Base-by-base conservation (phyloP, 2,329 filamentous ascomycete species). In the Colletotrichum sidae region DNA sequence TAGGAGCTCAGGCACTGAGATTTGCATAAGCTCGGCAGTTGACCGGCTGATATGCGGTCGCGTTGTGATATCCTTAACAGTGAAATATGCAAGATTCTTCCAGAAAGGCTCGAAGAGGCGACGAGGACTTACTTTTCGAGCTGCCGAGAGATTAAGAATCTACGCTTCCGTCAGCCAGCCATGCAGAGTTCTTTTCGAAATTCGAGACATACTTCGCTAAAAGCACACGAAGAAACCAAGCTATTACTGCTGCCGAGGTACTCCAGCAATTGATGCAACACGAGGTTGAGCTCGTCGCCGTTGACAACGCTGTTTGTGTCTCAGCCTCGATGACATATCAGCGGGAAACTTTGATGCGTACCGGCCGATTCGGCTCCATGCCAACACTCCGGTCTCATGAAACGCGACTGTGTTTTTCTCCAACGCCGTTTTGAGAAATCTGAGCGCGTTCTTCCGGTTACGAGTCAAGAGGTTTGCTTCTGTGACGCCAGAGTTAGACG, bases 41-140 rank as follows among this genome's bases (percentile, higher is more conserved):
- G 91, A 85, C 60, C 92, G 89, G 51, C 90, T 90, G 73, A 94
- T 91, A 71, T 96, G 92, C n/a, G 96, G 95, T 51, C 91, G 88
- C 52, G 87, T 84, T 25, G 90, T 84, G 67, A 98, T 85, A 71
- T 97, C 93, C 74, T 94, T 95, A 35, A 96, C 90, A 2, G 93
- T 90, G 54, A 90, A 86, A 65, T 95, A 91, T 0, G 93, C 94
- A 49, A 99, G 83, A 37, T 87, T 95, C 69, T 89, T 88, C 94
- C 95, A 98, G 76, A 94, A 98, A 1, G 95, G 94, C 60, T 90
- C 88, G 61, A 98, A 90, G 0, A 99, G 81, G 13, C 89, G 87
- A 35, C 86, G 84, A 2, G 90, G 85, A 1, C 88, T 90, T 42
- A 87, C 82, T 3, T 84, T 82, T 45, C 89, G 85, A 52, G 84